phyloP scores from a whole-genome alignment of 106 monocot genomes.

The Iris macrosiphon region DNA sequence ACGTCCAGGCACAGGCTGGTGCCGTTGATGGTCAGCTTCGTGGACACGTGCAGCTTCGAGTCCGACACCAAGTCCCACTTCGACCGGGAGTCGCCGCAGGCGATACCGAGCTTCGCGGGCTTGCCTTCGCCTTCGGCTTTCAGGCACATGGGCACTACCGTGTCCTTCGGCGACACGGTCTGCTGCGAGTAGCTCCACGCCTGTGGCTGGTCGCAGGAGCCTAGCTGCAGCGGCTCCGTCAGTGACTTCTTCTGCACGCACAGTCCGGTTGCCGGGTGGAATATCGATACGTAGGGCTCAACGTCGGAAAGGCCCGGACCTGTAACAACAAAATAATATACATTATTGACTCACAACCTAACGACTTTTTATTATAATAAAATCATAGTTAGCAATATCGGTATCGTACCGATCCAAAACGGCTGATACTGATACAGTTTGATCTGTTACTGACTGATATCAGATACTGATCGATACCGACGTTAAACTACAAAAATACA shows the following conservation, averaged over 20 bases:
- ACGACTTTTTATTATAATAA: too few relatives aligned
- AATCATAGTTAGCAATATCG: too few relatives aligned
- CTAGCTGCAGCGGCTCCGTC: slow-evolving; percentile 6
- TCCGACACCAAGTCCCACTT: slow-evolving; percentile 50
- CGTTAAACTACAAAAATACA: too few relatives aligned
- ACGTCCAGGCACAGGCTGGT: slow-evolving; percentile 14
- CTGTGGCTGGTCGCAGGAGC: slow-evolving; percentile 35
- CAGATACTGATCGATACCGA: too few relatives aligned
- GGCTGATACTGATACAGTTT: too few relatives aligned
- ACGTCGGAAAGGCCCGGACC: slow-evolving; percentile 38
- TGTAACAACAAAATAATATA: too few relatives aligned
- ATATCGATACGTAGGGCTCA: slow-evolving; percentile 34
- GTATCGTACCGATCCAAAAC: too few relatives aligned
- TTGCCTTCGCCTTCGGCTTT: slow-evolving; percentile 27
- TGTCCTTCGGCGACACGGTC: slow-evolving; percentile 21
- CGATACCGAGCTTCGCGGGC: slow-evolving; percentile 23
- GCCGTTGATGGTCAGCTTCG: slow-evolving; percentile 12
- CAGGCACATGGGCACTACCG: slow-evolving; percentile 33
- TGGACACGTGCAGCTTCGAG: slow-evolving; percentile 57
- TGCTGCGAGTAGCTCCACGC: slow-evolving; percentile 44
- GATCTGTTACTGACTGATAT: too few relatives aligned
- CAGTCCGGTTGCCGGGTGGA: slow-evolving; percentile 52
- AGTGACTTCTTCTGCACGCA: slow-evolving; percentile 26
- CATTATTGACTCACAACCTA: too few relatives aligned
- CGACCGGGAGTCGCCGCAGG: slow-evolving; percentile 20